Conservation (phyloP, 2,329 filamentous ascomycete genomes). For the Chaetomiaceae sp. region DNA sequence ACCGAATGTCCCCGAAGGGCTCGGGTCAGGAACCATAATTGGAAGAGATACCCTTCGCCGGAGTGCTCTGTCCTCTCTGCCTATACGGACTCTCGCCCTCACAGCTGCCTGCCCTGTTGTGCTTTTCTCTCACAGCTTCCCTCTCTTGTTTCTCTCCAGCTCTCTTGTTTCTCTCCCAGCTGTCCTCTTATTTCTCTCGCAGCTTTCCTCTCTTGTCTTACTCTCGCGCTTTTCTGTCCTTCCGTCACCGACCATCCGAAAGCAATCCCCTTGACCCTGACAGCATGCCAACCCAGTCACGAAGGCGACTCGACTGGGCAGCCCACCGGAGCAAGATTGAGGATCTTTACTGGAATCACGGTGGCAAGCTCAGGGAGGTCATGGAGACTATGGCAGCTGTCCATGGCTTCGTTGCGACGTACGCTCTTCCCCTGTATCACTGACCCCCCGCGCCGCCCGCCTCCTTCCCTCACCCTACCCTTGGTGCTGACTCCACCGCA, state of each 20-base stretch:
- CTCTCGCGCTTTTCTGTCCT: background rate
- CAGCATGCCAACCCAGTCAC: slow-evolving; percentile 8
- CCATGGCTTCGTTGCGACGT: slow-evolving; percentile 24
- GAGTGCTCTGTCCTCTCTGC: background rate
- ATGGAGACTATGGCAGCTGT: slow-evolving; percentile 23
- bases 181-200: too few species aligned
- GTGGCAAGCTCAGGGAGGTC: slow-evolving; percentile 21
- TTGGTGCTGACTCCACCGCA: slow-evolving; percentile 2
- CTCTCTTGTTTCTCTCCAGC: background rate
- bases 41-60: background rate
- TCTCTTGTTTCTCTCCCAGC: too few species aligned
- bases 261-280: background rate
- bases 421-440: background rate
- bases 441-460: too few species aligned
- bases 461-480: too few species aligned
- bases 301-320: slow-evolving; percentile 17
- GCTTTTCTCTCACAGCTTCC: background rate
- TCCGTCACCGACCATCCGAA: background rate
- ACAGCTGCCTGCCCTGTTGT: background rate
- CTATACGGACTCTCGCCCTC: background rate
- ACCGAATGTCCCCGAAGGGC: too few species aligned
- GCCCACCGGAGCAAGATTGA: slow-evolving; percentile 19
- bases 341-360: slow-evolving; percentile 24
- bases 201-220: background rate
- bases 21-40: too few species aligned